These are phyloP conservation scores for Purpureocillium takamizusanense DNA, from an alignment of 2,329 filamentous ascomycete species.

Conservation along the genomic window DNA sequence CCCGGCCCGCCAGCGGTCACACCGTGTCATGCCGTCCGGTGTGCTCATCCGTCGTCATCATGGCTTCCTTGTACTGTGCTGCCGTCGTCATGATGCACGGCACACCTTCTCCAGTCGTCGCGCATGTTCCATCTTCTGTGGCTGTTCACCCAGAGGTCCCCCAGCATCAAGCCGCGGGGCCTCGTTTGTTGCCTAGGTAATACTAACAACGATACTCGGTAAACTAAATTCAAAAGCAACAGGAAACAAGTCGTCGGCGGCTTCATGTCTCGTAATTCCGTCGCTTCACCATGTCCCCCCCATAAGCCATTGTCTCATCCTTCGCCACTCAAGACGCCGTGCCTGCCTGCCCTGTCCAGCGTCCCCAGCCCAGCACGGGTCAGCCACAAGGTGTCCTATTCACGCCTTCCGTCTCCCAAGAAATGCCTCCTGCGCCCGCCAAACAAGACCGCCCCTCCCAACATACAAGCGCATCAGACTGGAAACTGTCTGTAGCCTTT, in stretches of 20 bases:
- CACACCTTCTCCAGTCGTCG: too few species aligned
- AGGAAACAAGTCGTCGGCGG: background rate
- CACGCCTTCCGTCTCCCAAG: background rate
- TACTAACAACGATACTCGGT: too few species aligned
- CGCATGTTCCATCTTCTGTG: too few species aligned
- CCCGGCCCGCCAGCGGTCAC: too few species aligned
- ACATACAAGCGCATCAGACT: conserved; percentile 4
- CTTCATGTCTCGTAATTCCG: conserved; percentile 1
- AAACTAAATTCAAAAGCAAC: background rate
- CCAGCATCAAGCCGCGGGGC: too few species aligned
- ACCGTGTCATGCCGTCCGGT: too few species aligned
- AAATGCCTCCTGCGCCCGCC: background rate
- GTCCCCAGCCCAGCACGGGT: background rate
- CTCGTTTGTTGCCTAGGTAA: too few species aligned
- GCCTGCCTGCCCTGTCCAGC: too few species aligned
- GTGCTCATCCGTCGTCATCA: too few species aligned
- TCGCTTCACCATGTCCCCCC: background rate
- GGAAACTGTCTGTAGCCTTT: conserved; percentile 1
- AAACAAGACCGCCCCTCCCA: background rate
- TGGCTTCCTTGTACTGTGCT: too few species aligned
- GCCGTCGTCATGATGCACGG: too few species aligned
- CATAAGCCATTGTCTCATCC: background rate
- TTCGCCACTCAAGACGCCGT: background rate
- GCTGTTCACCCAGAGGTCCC: too few species aligned
- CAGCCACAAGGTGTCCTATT: background rate